Evolutionary conservation across 1,139 yeast species (phyloP).

Genomic region (Arxiozyma slooffiae): DNA sequence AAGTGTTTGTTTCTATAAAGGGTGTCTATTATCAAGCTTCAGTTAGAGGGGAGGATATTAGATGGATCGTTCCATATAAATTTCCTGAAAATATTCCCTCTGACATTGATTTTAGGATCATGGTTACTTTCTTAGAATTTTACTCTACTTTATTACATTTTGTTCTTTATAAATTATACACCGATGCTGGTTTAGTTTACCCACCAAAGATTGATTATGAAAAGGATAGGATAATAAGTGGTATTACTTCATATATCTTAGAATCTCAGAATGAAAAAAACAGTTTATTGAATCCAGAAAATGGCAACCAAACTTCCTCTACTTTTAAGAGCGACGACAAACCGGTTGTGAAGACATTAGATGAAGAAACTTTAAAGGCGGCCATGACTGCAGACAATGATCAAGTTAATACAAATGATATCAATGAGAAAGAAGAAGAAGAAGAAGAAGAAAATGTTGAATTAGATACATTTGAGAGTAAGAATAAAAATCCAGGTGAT

Average conservation of each 20-base stretch:
- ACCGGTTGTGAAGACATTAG: conserved; percentile 7
- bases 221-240: conserved; percentile 79
- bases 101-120: conserved; percentile 91
- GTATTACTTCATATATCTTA: conserved; percentile 72
- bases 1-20: conserved; percentile 91
- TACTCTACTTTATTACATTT: conserved; percentile 87
- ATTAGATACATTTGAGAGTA: conserved; percentile 62
- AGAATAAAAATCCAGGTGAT: conserved; percentile 63
- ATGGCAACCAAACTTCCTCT: not conserved
- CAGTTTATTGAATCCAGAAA: conserved; percentile 36
- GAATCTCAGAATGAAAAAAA: conserved; percentile 40
- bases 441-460: conserved; percentile 37
- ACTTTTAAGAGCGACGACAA: not conserved
- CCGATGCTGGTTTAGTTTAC: conserved; percentile 74
- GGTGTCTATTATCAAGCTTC: conserved; percentile 94
- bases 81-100: conserved; percentile 92
- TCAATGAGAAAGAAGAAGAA: conserved; percentile 33
- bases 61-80: conserved; percentile 96
- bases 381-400: conserved; percentile 36
- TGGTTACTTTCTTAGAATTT: conserved; percentile 93
- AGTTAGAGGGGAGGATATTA: conserved; percentile 81
- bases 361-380: conserved; percentile 33
- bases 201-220: conserved; percentile 77
- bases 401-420: conserved; percentile 26
- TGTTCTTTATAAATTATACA: conserved; percentile 72